Conservation (phyloP, 345 rosid species). For the Clausena lansium region DNA sequence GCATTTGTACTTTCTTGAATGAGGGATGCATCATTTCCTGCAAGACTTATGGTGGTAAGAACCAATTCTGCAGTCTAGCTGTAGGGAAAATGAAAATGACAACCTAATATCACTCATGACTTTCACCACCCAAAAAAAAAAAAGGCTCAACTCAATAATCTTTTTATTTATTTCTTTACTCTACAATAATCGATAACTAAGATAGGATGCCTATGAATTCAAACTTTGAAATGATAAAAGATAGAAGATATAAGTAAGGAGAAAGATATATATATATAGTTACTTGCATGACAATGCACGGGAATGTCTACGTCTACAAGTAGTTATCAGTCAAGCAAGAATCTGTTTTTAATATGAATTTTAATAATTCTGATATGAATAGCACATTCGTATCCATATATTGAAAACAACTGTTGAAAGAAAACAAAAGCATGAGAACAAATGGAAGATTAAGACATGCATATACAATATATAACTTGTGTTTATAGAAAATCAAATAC, state of each 20-base stretch:
- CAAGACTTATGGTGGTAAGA: neutral
- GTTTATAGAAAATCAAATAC: too few relatives aligned
- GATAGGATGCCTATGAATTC: neutral
- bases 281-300: slow-evolving; percentile 32
- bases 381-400: neutral
- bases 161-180: neutral
- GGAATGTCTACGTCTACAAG: slow-evolving; percentile 31
- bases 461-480: too few relatives aligned
- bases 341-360: neutral
- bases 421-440: slow-evolving; percentile 6
- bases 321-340: slow-evolving; percentile 15
- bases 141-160: too few relatives aligned
- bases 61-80: neutral
- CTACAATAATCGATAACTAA: neutral
- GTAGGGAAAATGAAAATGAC: neutral
- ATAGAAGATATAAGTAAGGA: neutral
- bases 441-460: neutral
- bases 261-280: neutral
- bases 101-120: neutral
- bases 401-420: neutral
- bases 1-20: neutral
- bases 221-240: neutral
- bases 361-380: neutral
- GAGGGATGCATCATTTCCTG: neutral
- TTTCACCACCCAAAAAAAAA: neutral